Evolutionary conservation across 352 stramenopile genomes (phyloP).

Genomic region (Phytophthora europaea): DNA sequence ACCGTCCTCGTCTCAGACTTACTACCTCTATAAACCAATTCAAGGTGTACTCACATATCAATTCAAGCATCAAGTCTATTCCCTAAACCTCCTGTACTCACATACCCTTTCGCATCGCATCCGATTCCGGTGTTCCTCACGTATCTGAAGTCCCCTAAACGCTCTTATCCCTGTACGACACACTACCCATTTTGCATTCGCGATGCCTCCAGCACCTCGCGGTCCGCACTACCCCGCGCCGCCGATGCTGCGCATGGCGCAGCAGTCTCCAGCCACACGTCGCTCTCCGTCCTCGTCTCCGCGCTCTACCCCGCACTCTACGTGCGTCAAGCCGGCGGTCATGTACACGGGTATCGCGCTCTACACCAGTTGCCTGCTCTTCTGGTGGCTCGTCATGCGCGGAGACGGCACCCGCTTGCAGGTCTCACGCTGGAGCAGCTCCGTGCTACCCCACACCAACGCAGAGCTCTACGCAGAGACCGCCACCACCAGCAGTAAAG

Average conservation of each 20-base stretch:
- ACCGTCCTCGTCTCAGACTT: conserved; percentile 10
- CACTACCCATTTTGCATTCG: neutral
- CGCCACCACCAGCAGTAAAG: neutral
- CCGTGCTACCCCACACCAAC: conserved; percentile 14
- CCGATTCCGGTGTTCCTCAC: conserved; percentile 1
- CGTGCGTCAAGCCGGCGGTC: conserved; percentile 22
- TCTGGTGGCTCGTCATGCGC: conserved; percentile 42
- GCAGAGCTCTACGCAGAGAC: neutral
- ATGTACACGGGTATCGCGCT: conserved; percentile 36
- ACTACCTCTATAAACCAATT: conserved; percentile 1
- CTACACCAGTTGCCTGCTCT: conserved; percentile 30
- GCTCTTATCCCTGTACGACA: conserved; percentile 20
- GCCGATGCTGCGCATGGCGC: conserved; percentile 4
- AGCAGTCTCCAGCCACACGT: conserved; percentile 6
- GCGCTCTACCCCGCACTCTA: neutral
- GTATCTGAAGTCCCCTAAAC: conserved; percentile 22
- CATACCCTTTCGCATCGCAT: conserved; percentile 16
- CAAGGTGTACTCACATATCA: neutral
- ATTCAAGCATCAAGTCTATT: too few relatives aligned
- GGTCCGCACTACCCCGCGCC: conserved; percentile 6
- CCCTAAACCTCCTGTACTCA: neutral
- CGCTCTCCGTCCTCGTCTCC: conserved; percentile 18
- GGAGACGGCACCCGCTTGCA: conserved; percentile 26
- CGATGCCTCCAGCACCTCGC: conserved; percentile 7
- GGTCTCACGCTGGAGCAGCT: conserved; percentile 24